Conservation (phyloP, 805 yeast species). For the Metschnikowia cubensis region DNA sequence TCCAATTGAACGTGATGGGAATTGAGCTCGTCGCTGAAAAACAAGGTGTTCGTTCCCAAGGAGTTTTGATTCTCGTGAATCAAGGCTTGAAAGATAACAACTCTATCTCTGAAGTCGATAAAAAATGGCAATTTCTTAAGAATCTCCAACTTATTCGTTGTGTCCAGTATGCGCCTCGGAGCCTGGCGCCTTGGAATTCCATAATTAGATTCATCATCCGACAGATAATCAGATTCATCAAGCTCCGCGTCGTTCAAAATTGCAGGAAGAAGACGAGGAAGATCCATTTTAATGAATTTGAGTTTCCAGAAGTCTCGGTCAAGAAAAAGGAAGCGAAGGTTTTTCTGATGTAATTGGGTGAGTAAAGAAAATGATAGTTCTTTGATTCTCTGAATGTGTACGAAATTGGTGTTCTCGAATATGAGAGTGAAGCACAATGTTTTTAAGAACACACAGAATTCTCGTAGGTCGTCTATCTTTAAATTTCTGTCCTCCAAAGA, state of each 20-base stretch:
- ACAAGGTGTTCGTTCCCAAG: constrained; percentile 18
- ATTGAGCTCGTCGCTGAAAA: constrained; percentile 13
- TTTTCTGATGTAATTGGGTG: constrained; percentile 62
- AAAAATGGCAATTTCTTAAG: constrained; percentile 71
- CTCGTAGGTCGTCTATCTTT: constrained; percentile 31
- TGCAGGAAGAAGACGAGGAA: constrained; percentile 32
- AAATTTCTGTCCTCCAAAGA: constrained; percentile 44
- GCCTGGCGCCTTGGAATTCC: neutral
- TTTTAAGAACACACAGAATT: constrained; percentile 47
- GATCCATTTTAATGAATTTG: constrained; percentile 26
- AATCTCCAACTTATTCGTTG: constrained; percentile 41
- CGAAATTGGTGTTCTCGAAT: constrained; percentile 24
- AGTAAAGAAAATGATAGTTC: constrained; percentile 47
- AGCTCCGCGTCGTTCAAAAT: constrained; percentile 44
- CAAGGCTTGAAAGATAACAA: constrained; percentile 62
- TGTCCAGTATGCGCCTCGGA: neutral
- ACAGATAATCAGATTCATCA: constrained; percentile 11
- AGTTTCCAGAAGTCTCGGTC: constrained; percentile 52
- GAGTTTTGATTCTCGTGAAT: constrained; percentile 49
- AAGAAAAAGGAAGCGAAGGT: constrained; percentile 56
- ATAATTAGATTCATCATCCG: constrained; percentile 12
- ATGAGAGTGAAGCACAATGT: constrained; percentile 47
- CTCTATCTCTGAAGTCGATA: constrained; percentile 71
- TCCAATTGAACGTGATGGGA: constrained; percentile 39
- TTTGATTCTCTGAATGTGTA: constrained; percentile 14